Evolutionary conservation across 1,284 basidiomycete species (phyloP).

Genomic region (Coniophora puteana): DNA sequence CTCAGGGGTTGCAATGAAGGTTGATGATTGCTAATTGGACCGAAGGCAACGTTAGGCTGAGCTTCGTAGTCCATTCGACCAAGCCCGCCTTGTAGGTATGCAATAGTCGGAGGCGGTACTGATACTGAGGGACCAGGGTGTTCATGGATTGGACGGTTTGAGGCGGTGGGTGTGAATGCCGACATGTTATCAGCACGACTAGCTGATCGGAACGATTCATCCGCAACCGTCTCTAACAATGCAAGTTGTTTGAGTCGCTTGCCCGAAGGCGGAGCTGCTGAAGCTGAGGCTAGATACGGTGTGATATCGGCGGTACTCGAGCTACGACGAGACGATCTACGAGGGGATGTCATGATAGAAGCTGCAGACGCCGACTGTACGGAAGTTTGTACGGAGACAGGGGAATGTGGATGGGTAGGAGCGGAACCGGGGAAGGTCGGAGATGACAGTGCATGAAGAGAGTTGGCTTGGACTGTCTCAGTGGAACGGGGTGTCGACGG

Average conservation of each 20-base stretch:
- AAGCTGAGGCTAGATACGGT: conserved; percentile 53
- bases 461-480: neutral
- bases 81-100: conserved; percentile 6
- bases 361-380: conserved; percentile 8
- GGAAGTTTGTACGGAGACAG: too few species aligned
- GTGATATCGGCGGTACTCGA: conserved; percentile 57
- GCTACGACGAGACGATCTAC: conserved; percentile 31
- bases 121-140: conserved; percentile 17
- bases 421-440: neutral
- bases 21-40: conserved; percentile 10
- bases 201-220: too few species aligned
- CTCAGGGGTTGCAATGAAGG: conserved; percentile 11
- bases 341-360: conserved; percentile 10
- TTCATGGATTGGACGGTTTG: too few species aligned
- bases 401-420: conserved; percentile 15
- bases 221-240: conserved; percentile 68
- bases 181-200: too few species aligned
- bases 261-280: conserved; percentile 47
- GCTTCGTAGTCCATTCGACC: conserved; percentile 4
- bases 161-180: too few species aligned
- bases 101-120: conserved; percentile 15
- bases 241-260: conserved; percentile 69
- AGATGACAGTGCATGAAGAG: too few species aligned
- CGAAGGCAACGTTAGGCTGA: conserved; percentile 7
- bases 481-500: conserved; percentile 10